Conservation (phyloP, 345 rosid genomes). For the Nephelium lappaceum region DNA sequence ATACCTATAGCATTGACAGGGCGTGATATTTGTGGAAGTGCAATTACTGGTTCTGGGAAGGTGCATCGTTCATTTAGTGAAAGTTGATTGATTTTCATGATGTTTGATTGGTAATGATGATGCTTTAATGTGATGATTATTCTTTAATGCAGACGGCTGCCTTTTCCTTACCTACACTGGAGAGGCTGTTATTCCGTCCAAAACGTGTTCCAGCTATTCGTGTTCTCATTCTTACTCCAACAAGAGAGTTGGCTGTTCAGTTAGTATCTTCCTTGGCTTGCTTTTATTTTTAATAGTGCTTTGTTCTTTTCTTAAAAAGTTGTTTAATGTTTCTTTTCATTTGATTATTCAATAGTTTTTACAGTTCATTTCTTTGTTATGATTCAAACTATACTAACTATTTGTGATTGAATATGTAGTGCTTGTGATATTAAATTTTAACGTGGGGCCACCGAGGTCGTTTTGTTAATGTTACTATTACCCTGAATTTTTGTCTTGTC, state of each 20-base stretch:
- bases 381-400: neutral
- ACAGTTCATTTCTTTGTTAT: neutral
- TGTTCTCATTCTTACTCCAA: slow-evolving; percentile 93
- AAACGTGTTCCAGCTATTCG: slow-evolving; percentile 79
- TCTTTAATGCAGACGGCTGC: slow-evolving; percentile 78
- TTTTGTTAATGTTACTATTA: neutral
- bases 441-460: neutral
- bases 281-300: neutral
- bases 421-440: neutral
- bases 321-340: too few relatives aligned
- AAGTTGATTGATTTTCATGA: neutral
- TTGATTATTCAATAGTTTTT: too few relatives aligned
- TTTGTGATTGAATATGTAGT: neutral
- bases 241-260: slow-evolving; percentile 95
- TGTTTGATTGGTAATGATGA: neutral
- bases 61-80: slow-evolving; percentile 29
- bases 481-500: neutral
- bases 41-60: slow-evolving; percentile 98
- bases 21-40: slow-evolving; percentile 97
- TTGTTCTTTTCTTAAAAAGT: neutral
- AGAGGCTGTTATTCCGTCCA: slow-evolving; percentile 88
- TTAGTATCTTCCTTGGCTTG: slow-evolving; percentile 39
- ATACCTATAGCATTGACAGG: slow-evolving; percentile 86
- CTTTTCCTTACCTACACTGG: slow-evolving; percentile 82
- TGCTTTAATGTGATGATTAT: slow-evolving; percentile 12